Evolutionary conservation across 345 rosid genomes (phyloP).

Genomic region (Pelargonium nanum): DNA sequence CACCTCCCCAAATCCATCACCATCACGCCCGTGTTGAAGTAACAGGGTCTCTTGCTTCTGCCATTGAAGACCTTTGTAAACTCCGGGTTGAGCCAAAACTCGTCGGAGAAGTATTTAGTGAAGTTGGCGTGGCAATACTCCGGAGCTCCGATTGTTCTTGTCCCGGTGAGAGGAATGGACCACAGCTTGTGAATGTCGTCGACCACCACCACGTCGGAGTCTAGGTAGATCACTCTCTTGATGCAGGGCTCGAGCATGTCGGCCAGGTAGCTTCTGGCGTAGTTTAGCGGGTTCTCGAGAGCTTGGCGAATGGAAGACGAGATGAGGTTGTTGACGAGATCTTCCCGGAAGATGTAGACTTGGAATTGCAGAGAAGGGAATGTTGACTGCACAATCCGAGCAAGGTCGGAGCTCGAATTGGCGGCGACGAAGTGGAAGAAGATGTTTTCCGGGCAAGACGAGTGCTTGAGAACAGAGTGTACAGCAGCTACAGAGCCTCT

Average conservation of each 20-base stretch:
- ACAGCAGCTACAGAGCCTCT: conserved; percentile 70
- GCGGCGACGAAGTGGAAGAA: conserved; percentile 65
- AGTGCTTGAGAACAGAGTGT: conserved; percentile 61
- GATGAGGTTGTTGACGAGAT: conserved; percentile 33
- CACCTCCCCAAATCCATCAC: conserved; percentile 58
- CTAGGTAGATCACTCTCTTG: conserved; percentile 52
- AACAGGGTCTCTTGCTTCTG: conserved; percentile 31
- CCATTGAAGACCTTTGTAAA: conserved; percentile 32
- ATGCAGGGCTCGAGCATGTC: conserved; percentile 44
- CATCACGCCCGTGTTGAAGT: conserved; percentile 83
- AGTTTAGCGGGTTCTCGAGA: conserved; percentile 63
- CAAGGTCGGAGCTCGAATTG: conserved; percentile 10
- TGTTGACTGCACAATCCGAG: conserved; percentile 27
- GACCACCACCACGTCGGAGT: conserved; percentile 51
- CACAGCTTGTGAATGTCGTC: conserved; percentile 54
- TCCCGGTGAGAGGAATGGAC: conserved; percentile 25
- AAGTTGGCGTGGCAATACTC: conserved; percentile 57
- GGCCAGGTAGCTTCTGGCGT: conserved; percentile 60
- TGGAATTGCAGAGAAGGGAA: conserved; percentile 51
- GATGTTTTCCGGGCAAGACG: conserved; percentile 62
- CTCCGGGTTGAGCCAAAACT: conserved; percentile 44
- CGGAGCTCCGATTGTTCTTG: conserved; percentile 53
- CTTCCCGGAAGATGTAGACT: conserved; percentile 39
- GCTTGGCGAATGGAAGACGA: conserved; percentile 58
- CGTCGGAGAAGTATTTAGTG: conserved; percentile 44